Percentiles rank a stretch among this genome's conserved stretches.
phyloP scores from a whole-genome alignment of 441 rosid species.

The Euphorbia schlechtendalii region DNA sequence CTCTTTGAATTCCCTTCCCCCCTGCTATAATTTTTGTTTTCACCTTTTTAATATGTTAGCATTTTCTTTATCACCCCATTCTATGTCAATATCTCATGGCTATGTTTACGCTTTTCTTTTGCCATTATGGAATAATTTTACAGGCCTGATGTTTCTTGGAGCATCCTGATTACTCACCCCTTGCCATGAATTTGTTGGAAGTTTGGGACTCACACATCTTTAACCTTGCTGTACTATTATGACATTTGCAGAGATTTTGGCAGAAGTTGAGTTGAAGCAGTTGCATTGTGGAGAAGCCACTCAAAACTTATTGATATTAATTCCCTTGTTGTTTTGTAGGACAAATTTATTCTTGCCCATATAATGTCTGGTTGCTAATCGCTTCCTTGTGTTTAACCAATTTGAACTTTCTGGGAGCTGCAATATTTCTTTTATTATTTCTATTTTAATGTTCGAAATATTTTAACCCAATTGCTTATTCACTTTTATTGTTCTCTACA shows the following conservation, averaged over 20 bases:
- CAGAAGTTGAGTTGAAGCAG: conserved; percentile 30
- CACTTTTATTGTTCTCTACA: conserved; percentile 6
- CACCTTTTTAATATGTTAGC: conserved; percentile 2
- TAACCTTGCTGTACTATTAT: conserved; percentile 98
- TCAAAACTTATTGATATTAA: conserved; percentile 27
- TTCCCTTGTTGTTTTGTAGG: conserved; percentile 42
- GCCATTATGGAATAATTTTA: conserved; percentile 48
- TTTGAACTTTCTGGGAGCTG: conserved; percentile 24
- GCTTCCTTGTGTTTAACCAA: conserved; percentile 10
- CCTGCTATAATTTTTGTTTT: background rate
- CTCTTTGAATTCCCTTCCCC: conserved; percentile 1
- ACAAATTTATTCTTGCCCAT: conserved; percentile 24
- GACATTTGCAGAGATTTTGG: conserved; percentile 85
- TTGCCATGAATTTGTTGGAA: conserved; percentile 93
- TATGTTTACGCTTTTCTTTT: conserved; percentile 42
- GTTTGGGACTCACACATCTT: conserved; percentile 99
- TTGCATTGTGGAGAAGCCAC: conserved; percentile 23
- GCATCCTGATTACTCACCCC: conserved; percentile 93
- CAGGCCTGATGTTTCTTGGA: conserved; percentile 95
- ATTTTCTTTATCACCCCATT: conserved; percentile 6
- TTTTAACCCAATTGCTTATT: conserved; percentile 16
- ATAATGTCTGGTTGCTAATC: conserved; percentile 32
- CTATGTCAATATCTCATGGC: conserved; percentile 23
- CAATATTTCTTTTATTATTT: conserved; percentile 23
- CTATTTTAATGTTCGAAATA: conserved; percentile 8